These are phyloP conservation scores for Cordyceps sp. DNA, from an alignment of 2,329 filamentous ascomycete species.

Conservation along the genomic window DNA sequence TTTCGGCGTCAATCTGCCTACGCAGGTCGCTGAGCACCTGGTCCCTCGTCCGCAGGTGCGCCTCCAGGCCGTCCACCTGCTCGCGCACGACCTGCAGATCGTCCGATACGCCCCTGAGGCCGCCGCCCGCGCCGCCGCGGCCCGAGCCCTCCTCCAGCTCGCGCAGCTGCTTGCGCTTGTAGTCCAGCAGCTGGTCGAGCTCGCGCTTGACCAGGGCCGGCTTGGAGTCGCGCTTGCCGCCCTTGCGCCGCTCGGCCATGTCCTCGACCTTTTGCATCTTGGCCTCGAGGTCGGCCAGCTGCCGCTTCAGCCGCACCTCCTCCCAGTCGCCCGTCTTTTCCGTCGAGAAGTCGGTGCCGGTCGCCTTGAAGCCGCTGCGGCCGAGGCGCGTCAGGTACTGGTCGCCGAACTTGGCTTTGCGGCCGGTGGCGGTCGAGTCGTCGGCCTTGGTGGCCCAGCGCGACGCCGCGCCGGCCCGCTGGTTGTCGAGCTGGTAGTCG, in stretches of 20 bases:
- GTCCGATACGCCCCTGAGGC: slow-evolving; percentile 61
- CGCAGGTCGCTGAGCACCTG: slow-evolving; percentile 60
- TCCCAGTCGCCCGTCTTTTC: slow-evolving; percentile 93
- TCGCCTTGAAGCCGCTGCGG: slow-evolving; percentile 61
- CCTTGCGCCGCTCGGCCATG: slow-evolving; percentile 45
- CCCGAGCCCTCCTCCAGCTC: slow-evolving; percentile 59
- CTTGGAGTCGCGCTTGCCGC: slow-evolving; percentile 56
- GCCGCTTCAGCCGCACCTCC: slow-evolving; percentile 85
- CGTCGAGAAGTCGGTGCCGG: slow-evolving; percentile 78
- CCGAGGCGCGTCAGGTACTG: slow-evolving; percentile 87
- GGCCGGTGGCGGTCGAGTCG: slow-evolving; percentile 66
- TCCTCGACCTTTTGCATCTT: slow-evolving; percentile 75
- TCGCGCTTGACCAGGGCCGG: slow-evolving; percentile 89
- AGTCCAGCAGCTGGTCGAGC: slow-evolving; percentile 84
- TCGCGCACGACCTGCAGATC: slow-evolving; percentile 85
- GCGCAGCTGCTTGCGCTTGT: slow-evolving; percentile 68
- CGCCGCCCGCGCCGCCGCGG: slow-evolving; percentile 51
- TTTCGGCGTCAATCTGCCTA: slow-evolving; percentile 77
- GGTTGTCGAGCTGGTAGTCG: slow-evolving; percentile 81
- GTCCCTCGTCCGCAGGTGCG: slow-evolving; percentile 62
- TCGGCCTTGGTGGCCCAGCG: slow-evolving; percentile 68
- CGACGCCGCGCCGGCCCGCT: slow-evolving; percentile 44
- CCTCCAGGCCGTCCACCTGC: slow-evolving; percentile 81
- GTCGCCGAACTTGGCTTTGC: slow-evolving; percentile 95
- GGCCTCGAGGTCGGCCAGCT: slow-evolving; percentile 73